Evolutionary conservation across 192 early-diverging fungal genomes (phyloP).

Genomic region (Funneliformis mosseae): DNA sequence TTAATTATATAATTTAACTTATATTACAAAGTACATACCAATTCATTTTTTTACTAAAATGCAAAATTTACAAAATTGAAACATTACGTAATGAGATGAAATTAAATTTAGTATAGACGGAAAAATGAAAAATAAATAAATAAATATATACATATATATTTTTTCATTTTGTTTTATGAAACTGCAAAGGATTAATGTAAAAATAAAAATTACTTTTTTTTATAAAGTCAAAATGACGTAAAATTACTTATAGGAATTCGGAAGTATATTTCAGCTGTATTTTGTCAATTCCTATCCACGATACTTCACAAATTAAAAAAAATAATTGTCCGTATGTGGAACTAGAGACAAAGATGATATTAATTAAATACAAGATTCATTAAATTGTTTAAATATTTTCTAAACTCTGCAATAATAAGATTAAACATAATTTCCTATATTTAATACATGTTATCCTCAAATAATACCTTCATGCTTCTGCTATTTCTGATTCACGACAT

Average conservation of each 20-base stretch:
- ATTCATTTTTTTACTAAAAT: too few species aligned
- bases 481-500: conserved; percentile 17
- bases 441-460: background rate
- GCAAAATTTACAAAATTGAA: too few species aligned
- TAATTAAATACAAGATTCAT: background rate
- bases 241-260: background rate
- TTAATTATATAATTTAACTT: too few species aligned
- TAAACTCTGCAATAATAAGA: background rate
- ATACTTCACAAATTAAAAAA: background rate
- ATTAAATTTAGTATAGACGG: too few species aligned
- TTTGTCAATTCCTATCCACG: background rate
- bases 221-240: background rate
- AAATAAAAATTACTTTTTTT: background rate
- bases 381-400: background rate
- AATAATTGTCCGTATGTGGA: background rate
- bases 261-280: background rate
- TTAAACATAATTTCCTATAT: background rate
- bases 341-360: background rate
- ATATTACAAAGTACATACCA: too few species aligned
- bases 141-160: too few species aligned
- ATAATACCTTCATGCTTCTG: conserved; percentile 5
- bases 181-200: background rate
- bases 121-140: too few species aligned
- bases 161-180: background rate
- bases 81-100: too few species aligned